phyloP scores from a whole-genome alignment of 1,284 basidiomycete species.

The Ganoderma meredithae region DNA sequence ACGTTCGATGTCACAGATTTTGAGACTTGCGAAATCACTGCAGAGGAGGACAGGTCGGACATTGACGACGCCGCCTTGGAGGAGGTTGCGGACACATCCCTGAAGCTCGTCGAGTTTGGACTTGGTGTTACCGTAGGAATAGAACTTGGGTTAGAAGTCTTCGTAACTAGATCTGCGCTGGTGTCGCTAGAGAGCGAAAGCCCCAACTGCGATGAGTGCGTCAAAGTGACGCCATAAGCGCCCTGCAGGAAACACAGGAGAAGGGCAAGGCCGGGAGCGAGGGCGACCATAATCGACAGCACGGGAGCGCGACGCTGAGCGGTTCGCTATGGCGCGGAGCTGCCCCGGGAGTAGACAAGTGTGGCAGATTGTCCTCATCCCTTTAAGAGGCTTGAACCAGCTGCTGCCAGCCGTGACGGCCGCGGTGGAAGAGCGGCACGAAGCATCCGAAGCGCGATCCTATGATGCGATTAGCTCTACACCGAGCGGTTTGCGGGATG shows the following conservation, averaged over 20 bases:
- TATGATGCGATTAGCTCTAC: neutral
- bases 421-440: conserved; percentile 3
- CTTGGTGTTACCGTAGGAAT: neutral
- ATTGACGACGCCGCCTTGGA: neutral
- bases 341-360: neutral
- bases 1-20: neutral
- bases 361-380: neutral
- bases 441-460: neutral
- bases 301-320: neutral
- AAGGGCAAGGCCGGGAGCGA: conserved; percentile 1
- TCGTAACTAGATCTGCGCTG: neutral
- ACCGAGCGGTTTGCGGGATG: neutral
- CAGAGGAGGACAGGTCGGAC: neutral
- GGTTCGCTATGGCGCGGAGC: neutral
- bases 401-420: neutral
- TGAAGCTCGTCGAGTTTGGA: neutral
- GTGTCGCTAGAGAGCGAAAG: neutral
- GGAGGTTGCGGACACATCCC: neutral
- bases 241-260: conserved; percentile 6
- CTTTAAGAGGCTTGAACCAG: neutral
- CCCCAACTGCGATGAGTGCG: neutral
- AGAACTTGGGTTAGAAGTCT: neutral
- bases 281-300: neutral
- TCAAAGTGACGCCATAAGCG: neutral
- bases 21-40: neutral